Evolutionary conservation across 1,139 yeast species (phyloP).

Genomic region (Williopsis jadinii): DNA sequence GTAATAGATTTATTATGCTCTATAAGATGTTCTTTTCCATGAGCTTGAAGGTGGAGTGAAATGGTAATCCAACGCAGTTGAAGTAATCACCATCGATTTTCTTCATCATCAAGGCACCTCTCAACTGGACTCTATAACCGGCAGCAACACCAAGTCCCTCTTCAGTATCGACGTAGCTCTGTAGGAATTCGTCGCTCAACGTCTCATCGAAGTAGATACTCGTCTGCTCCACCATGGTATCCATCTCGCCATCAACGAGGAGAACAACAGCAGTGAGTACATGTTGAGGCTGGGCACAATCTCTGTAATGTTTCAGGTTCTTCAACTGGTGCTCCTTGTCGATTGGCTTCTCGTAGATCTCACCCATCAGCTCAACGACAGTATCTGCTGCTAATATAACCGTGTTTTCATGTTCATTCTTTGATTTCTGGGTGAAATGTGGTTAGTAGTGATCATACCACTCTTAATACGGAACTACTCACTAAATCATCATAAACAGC

Average conservation of each 20-base stretch:
- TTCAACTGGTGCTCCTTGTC: slow-evolving; percentile 42
- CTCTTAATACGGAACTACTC: not conserved
- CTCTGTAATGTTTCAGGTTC: slow-evolving; percentile 40
- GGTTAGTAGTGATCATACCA: not conserved
- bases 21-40: slow-evolving; percentile 8
- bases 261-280: slow-evolving; percentile 69
- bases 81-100: slow-evolving; percentile 71
- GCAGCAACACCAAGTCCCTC: slow-evolving; percentile 89
- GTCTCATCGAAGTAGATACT: slow-evolving; percentile 39
- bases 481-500: slow-evolving; percentile 39
- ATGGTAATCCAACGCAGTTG: slow-evolving; percentile 89
- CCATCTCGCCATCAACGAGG: slow-evolving; percentile 34
- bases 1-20: not conserved
- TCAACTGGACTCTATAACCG: slow-evolving; percentile 80
- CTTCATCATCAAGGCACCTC: slow-evolving; percentile 58
- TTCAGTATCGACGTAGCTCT: slow-evolving; percentile 55
- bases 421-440: slow-evolving; percentile 4
- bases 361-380: slow-evolving; percentile 54
- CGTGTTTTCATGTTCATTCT: slow-evolving; percentile 11
- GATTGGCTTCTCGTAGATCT: slow-evolving; percentile 73
- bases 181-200: slow-evolving; percentile 45
- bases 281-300: slow-evolving; percentile 34
- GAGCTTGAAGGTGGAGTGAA: slow-evolving; percentile 40
- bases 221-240: slow-evolving; percentile 40
- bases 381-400: slow-evolving; percentile 79